Evolutionary conservation across 495 filamentous ascomycete genomes (phyloP).

Genomic region (Penicillium psychrofluorescens): DNA sequence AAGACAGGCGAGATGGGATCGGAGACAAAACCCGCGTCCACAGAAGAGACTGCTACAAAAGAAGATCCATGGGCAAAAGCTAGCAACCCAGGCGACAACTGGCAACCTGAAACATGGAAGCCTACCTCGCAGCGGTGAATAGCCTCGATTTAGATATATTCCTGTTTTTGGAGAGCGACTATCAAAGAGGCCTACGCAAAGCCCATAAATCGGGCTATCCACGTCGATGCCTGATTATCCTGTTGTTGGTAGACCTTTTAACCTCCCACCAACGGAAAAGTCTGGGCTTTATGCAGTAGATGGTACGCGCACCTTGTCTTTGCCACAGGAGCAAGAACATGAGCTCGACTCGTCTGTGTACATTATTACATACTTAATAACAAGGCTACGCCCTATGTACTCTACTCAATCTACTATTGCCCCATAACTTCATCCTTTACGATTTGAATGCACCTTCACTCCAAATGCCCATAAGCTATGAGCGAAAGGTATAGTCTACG

Average conservation of each 20-base stretch:
- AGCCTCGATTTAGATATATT: no score
- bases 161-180: no score
- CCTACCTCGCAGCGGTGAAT: constrained; percentile 31
- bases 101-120: constrained; percentile 71
- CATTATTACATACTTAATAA: no score
- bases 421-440: no score
- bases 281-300: no score
- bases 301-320: no score
- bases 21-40: constrained; percentile 1
- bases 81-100: constrained; percentile 56
- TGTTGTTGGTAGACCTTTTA: no score
- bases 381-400: not conserved
- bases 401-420: not conserved
- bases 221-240: not conserved
- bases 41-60: constrained; percentile 18
- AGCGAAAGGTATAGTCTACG: not conserved
- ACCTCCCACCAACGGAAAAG: no score
- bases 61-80: constrained; percentile 57
- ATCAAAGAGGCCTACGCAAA: not conserved
- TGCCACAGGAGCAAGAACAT: no score
- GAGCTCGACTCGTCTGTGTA: no score
- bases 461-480: no score
- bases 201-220: not conserved
- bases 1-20: not conserved
- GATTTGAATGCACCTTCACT: no score